These are phyloP conservation scores for Colletotrichum caudatum DNA, from an alignment of 2,329 filamentous ascomycete species.

Conservation along the genomic window DNA sequence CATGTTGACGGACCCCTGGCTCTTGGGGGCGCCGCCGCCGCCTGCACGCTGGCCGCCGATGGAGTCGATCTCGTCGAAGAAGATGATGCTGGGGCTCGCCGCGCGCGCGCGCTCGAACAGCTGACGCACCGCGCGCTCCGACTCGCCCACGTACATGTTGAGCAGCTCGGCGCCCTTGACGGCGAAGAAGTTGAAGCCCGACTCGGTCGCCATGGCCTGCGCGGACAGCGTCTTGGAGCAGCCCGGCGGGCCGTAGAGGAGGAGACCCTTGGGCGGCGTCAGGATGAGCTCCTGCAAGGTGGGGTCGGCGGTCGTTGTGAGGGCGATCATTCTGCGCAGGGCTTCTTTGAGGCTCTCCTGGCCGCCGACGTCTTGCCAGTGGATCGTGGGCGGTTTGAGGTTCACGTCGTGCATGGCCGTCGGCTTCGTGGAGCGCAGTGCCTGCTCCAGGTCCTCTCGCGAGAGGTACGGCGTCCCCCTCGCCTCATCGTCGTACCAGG, in stretches of 20 bases:
- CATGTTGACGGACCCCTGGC: slow-evolving; percentile 76
- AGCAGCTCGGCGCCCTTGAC: slow-evolving; percentile 94
- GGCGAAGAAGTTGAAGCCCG: slow-evolving; percentile 91
- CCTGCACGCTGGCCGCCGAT: slow-evolving; percentile 72
- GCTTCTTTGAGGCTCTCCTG: slow-evolving; percentile 79
- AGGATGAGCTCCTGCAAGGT: slow-evolving; percentile 53
- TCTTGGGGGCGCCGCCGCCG: slow-evolving; percentile 56
- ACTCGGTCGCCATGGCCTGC: slow-evolving; percentile 90
- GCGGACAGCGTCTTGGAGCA: slow-evolving; percentile 95
- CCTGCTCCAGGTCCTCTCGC: slow-evolving; percentile 70
- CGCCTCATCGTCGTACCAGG: slow-evolving; percentile 42
- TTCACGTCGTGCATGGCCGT: slow-evolving; percentile 92
- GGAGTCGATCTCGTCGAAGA: slow-evolving; percentile 96
- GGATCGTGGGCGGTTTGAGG: slow-evolving; percentile 86
- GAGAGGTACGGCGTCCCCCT: slow-evolving; percentile 47
- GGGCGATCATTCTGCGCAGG: slow-evolving; percentile 64
- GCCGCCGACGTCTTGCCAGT: slow-evolving; percentile 90
- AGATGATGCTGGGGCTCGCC: slow-evolving; percentile 90
- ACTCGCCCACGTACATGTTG: slow-evolving; percentile 97
- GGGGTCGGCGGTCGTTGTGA: slow-evolving; percentile 50
- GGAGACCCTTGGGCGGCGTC: slow-evolving; percentile 80
- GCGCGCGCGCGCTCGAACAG: slow-evolving; percentile 87
- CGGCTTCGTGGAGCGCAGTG: slow-evolving; percentile 77
- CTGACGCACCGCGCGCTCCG: slow-evolving; percentile 85
- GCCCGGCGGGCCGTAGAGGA: slow-evolving; percentile 92